Evolutionary conservation across 2,329 filamentous ascomycete genomes (phyloP).

Genomic region (Aspergillus fijiensis): DNA sequence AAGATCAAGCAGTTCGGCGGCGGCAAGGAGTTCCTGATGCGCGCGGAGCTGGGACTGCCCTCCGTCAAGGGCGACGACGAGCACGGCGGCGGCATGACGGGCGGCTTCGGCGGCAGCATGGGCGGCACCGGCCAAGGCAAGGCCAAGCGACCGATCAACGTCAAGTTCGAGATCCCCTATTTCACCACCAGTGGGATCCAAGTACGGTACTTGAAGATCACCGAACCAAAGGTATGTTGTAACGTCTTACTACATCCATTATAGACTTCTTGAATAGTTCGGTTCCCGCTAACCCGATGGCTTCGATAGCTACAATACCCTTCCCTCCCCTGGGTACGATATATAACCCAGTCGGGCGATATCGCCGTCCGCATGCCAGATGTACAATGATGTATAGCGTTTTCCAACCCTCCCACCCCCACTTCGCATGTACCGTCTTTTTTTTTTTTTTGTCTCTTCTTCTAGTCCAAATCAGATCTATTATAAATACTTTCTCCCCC

Average conservation of each 20-base stretch:
- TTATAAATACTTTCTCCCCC: not conserved
- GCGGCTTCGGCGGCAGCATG: constrained; percentile 95
- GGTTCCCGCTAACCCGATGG: not conserved
- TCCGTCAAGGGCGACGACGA: constrained; percentile 95
- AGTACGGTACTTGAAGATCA: constrained; percentile 97
- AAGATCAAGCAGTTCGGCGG: constrained; percentile 99
- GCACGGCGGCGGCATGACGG: constrained; percentile 94
- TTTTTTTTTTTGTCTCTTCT: not conserved
- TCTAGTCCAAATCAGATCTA: constrained; percentile 14
- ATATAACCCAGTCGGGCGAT: constrained; percentile 97
- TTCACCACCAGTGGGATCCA: constrained; percentile 99
- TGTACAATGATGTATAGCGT: constrained; percentile 59
- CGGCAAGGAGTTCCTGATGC: constrained; percentile 98
- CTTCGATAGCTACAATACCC: constrained; percentile 83
- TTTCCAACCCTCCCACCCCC: constrained; percentile 4
- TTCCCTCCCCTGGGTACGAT: constrained; percentile 94
- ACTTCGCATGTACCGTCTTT: not conserved
- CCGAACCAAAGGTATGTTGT: constrained; percentile 86
- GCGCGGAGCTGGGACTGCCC: constrained; percentile 88
- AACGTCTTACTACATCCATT: too few species aligned
- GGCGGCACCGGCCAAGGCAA: constrained; percentile 83
- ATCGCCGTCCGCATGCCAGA: constrained; percentile 95
- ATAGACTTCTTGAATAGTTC: too few species aligned
- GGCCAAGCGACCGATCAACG: constrained; percentile 92
- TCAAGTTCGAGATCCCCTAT: constrained; percentile 99